These are phyloP conservation scores for Radiomyces spectabilis DNA, from an alignment of 192 early-diverging fungal species.

Conservation along the genomic window DNA sequence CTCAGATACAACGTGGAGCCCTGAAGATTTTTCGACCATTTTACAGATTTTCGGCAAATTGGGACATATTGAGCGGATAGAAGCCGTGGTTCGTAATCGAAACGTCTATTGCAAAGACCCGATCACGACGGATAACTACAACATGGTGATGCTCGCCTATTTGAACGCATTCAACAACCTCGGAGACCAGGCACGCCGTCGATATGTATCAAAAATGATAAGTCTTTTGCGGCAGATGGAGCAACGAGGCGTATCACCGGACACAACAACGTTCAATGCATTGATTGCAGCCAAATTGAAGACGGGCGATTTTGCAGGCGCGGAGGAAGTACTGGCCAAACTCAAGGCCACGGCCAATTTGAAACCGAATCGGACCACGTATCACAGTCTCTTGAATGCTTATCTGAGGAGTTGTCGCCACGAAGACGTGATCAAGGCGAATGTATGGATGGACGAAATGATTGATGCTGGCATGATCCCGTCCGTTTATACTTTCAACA, in stretches of 20 bases:
- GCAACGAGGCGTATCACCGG: neutral
- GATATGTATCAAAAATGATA: neutral
- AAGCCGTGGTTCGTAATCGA: conserved; percentile 6
- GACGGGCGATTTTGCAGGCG: neutral
- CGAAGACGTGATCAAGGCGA: neutral
- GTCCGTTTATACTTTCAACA: conserved; percentile 6
- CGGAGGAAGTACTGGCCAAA: conserved; percentile 1
- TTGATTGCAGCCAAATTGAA: conserved; percentile 11
- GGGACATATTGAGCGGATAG: neutral
- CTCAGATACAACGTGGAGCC: neutral
- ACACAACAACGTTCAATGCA: conserved; percentile 3
- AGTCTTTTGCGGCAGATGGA: neutral
- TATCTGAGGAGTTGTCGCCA: neutral
- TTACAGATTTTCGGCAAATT: conserved; percentile 6
- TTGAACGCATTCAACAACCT: neutral
- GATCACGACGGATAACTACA: conserved; percentile 1
- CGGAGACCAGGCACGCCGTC: neutral
- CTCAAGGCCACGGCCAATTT: neutral
- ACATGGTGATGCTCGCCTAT: conserved; percentile 4
- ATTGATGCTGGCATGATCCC: conserved; percentile 2
- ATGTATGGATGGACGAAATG: conserved; percentile 18
- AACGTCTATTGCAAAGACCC: neutral
- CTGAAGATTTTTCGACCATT: neutral
- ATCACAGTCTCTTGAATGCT: conserved; percentile 6
- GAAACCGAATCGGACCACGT: conserved; percentile 11